Evolutionary conservation across 139 green algal genomes (phyloP).

Genomic region (Chloropicon primus): DNA sequence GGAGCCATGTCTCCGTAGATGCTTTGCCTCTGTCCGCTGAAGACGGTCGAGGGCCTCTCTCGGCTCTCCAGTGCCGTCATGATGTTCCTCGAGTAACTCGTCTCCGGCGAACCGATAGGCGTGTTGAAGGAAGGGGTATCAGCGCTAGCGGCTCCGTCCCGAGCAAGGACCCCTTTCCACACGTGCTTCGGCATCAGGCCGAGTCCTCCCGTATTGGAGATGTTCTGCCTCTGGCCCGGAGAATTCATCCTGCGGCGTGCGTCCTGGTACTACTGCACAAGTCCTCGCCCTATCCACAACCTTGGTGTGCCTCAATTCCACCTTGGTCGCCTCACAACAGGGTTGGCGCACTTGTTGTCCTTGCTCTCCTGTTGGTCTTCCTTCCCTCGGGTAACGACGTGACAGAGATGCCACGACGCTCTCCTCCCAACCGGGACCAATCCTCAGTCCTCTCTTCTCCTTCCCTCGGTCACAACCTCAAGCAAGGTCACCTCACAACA

Average conservation of each 20-base stretch:
- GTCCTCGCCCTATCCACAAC: too few relatives aligned
- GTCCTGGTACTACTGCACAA: too few relatives aligned
- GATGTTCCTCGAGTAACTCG: not conserved
- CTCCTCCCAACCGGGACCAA: too few relatives aligned
- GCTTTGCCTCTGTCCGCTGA: not conserved
- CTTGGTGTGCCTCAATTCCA: too few relatives aligned
- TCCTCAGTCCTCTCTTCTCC: too few relatives aligned
- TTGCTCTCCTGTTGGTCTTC: too few relatives aligned
- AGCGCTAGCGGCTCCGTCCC: not conserved
- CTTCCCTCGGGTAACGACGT: too few relatives aligned
- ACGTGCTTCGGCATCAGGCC: not conserved
- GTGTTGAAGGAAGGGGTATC: not conserved
- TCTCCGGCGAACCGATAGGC: not conserved
- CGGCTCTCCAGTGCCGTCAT: not conserved
- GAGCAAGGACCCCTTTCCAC: not conserved
- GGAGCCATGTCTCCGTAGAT: not conserved
- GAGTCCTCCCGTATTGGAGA: not conserved
- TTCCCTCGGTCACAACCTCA: too few relatives aligned
- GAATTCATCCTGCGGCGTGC: not conserved
- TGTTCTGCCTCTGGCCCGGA: not conserved
- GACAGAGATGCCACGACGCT: too few relatives aligned
- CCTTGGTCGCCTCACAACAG: too few relatives aligned
- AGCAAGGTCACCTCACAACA: too few relatives aligned
- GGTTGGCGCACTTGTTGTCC: too few relatives aligned
- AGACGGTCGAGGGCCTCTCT: not conserved